These are phyloP conservation scores for Crithidia acanthocephali DNA, from an alignment of 208 protist species.

Conservation along the genomic window DNA sequence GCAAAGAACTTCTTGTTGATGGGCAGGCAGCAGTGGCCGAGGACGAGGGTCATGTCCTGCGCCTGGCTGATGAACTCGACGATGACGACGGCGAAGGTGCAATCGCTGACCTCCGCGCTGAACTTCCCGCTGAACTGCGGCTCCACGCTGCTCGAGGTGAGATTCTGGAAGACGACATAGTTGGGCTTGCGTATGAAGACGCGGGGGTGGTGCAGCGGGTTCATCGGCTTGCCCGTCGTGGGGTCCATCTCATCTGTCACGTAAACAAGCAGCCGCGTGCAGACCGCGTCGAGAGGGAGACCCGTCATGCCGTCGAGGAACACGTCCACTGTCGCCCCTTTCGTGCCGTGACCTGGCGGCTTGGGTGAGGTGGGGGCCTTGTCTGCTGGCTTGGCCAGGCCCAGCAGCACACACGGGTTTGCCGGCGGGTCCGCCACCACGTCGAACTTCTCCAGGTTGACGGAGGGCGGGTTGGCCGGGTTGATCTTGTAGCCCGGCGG, in stretches of 20 bases:
- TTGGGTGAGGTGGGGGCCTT: conserved; percentile 13
- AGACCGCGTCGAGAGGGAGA: conserved; percentile 57
- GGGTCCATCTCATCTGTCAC: conserved; percentile 49
- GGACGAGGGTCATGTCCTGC: conserved; percentile 33
- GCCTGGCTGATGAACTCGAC: conserved; percentile 65
- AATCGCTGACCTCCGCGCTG: conserved; percentile 16
- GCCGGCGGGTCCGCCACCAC: conserved; percentile 17
- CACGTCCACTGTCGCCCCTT: conserved; percentile 37
- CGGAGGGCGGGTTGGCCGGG: conserved; percentile 18
- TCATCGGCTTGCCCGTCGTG: conserved; percentile 25
- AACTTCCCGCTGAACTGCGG: conserved; percentile 47
- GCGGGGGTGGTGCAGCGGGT: conserved; percentile 40
- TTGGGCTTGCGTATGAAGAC: conserved; percentile 62
- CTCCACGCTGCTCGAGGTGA: conserved; percentile 42
- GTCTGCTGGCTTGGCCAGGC: conserved; percentile 37
- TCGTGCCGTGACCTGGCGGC: conserved; percentile 33
- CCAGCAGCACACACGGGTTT: conserved; percentile 43
- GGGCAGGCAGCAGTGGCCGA: conserved; percentile 70
- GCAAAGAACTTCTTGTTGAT: conserved; percentile 46
- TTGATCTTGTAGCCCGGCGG: conserved; percentile 48
- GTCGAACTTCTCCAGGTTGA: conserved; percentile 39
- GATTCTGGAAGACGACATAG: conserved; percentile 50
- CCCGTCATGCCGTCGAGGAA: conserved; percentile 53
- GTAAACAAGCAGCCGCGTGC: conserved; percentile 68
- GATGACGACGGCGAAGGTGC: conserved; percentile 57